Evolutionary conservation across 495 filamentous ascomycete species (phyloP).

Genomic region (Penicillium fimorum): DNA sequence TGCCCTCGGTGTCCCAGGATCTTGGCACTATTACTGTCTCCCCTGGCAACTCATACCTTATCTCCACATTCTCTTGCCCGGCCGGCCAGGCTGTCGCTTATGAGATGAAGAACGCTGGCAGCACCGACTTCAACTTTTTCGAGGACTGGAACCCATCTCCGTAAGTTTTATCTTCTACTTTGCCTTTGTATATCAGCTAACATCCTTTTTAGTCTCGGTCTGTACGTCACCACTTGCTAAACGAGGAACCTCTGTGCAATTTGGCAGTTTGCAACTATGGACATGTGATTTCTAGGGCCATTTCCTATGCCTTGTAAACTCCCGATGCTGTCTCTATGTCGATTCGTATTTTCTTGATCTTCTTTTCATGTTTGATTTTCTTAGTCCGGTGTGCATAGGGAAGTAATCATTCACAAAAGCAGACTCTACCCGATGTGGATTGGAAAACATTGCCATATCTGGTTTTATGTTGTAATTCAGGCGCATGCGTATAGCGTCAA

Average conservation of each 20-base stretch:
- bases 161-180: slow-evolving; percentile 24
- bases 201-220: slow-evolving; percentile 46
- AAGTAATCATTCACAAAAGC: background rate
- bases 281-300: background rate
- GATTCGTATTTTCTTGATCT: slow-evolving; percentile 9
- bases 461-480: slow-evolving; percentile 7
- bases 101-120: slow-evolving; percentile 51
- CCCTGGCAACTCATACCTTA: slow-evolving; percentile 55
- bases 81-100: slow-evolving; percentile 50
- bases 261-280: background rate
- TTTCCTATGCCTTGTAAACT: slow-evolving; percentile 7
- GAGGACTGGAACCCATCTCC: slow-evolving; percentile 61
- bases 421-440: background rate
- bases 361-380: slow-evolving; percentile 5
- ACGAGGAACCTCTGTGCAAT: background rate
- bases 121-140: slow-evolving; percentile 59
- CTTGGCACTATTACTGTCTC: slow-evolving; percentile 48
- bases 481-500: background rate
- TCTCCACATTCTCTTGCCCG: slow-evolving; percentile 57
- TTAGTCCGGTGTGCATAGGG: slow-evolving; percentile 5
- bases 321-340: slow-evolving; percentile 9
- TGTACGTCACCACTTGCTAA: slow-evolving; percentile 61
- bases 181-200: slow-evolving; percentile 25
- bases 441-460: slow-evolving; percentile 6
- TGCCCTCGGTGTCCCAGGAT: slow-evolving; percentile 45